Percentiles rank a stretch among this genome's conserved stretches.
Evolutionary conservation across 129 eudicot species (phyloP).

Genomic region (Chrysanthemum lavandulifolium): DNA sequence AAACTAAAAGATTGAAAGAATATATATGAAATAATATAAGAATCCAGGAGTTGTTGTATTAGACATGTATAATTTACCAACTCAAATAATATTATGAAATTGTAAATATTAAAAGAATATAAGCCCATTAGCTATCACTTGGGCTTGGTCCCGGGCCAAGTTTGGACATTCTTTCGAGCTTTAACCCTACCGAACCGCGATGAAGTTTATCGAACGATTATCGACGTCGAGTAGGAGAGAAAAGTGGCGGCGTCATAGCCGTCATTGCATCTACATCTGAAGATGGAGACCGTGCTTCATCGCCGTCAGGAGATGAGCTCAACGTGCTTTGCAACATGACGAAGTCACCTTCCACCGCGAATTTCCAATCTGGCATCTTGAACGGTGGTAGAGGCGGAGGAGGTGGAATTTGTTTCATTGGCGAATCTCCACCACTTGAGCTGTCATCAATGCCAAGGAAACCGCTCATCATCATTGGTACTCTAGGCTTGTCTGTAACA

Average conservation of each 20-base stretch:
- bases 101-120: background rate
- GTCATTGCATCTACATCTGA: constrained; percentile 26
- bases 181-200: too few species aligned
- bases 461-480: constrained; percentile 25
- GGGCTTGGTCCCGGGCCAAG: constrained; percentile 53
- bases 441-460: constrained; percentile 43
- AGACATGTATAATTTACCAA: too few species aligned
- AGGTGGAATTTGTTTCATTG: constrained; percentile 54
- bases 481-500: constrained; percentile 23
- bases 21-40: too few species aligned
- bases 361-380: constrained; percentile 63
- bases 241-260: too few species aligned
- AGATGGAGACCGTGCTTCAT: constrained; percentile 47
- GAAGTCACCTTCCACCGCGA: constrained; percentile 72
- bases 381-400: constrained; percentile 87
- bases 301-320: constrained; percentile 67
- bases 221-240: too few species aligned
- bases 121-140: constrained; percentile 20
- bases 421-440: constrained; percentile 66
- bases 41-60: too few species aligned
- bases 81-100: too few species aligned
- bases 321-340: constrained; percentile 56
- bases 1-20: constrained; percentile 10
- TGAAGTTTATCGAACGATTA: too few species aligned
- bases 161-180: constrained; percentile 65